These are phyloP conservation scores for Candida cerambycidarum DNA, from an alignment of 805 yeast genomes.

Conservation along the genomic window DNA sequence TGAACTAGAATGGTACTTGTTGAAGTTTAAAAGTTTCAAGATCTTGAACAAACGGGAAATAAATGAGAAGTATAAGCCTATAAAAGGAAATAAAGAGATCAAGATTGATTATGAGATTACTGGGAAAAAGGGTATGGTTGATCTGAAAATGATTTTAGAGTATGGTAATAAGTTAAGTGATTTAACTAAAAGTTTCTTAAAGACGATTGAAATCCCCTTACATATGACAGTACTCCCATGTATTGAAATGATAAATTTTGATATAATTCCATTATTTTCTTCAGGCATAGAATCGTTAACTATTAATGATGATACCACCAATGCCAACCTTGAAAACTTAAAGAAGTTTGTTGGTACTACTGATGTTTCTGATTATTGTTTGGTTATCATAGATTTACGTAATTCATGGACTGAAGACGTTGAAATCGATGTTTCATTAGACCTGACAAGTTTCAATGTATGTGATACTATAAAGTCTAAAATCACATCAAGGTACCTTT, in stretches of 20 bases:
- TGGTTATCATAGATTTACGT: slow-evolving; percentile 71
- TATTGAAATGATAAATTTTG: slow-evolving; percentile 73
- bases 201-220: slow-evolving; percentile 67
- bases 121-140: slow-evolving; percentile 74
- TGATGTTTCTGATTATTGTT: slow-evolving; percentile 49
- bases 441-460: slow-evolving; percentile 23
- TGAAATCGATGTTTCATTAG: slow-evolving; percentile 10
- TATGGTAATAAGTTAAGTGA: slow-evolving; percentile 45
- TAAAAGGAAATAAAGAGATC: slow-evolving; percentile 43
- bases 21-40: slow-evolving; percentile 56
- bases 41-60: slow-evolving; percentile 49
- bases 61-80: slow-evolving; percentile 32
- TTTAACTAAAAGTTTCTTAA: slow-evolving; percentile 31
- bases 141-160: slow-evolving; percentile 63
- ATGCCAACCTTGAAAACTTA: slow-evolving; percentile 6
- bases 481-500: slow-evolving; percentile 51
- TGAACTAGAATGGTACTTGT: slow-evolving; percentile 70
- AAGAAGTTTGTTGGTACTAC: slow-evolving; percentile 8
- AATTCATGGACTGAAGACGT: slow-evolving; percentile 73
- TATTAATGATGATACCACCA: not conserved
- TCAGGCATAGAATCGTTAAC: slow-evolving; percentile 21
- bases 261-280: slow-evolving; percentile 57
- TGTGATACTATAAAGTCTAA: slow-evolving; percentile 28
- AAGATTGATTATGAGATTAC: slow-evolving; percentile 55
- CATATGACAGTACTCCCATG: slow-evolving; percentile 70